phyloP scores from a whole-genome alignment of 108 stramenopile genomes.

The Hondaea fermentalgiana region DNA sequence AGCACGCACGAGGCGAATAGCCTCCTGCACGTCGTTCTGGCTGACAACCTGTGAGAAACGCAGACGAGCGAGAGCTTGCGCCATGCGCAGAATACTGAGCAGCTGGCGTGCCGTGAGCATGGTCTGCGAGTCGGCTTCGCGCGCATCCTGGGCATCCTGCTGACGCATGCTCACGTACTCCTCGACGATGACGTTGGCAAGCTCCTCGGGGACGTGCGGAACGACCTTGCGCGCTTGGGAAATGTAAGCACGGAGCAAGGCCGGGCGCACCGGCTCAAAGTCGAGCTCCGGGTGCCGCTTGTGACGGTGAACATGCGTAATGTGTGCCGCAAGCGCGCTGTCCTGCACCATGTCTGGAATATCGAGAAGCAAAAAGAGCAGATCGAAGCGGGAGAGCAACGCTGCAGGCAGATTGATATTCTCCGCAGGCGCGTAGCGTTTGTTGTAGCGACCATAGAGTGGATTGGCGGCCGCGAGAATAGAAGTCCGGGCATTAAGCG shows the following conservation, averaged over 20 bases:
- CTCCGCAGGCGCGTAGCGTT: conserved; percentile 39
- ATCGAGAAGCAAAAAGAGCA: conserved; percentile 93
- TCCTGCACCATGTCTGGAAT: conserved; percentile 74
- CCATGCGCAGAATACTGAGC: conserved; percentile 84
- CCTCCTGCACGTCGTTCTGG: conserved; percentile 94
- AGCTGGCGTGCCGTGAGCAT: conserved; percentile 95
- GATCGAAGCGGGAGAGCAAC: conserved; percentile 91
- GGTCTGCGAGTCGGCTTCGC: conserved; percentile 52
- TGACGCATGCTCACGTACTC: conserved; percentile 83
- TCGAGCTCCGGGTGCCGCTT: conserved; percentile 46
- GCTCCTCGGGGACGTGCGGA: conserved; percentile 79
- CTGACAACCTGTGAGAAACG: conserved; percentile 81
- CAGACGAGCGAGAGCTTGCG: conserved; percentile 86
- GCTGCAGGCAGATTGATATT: conserved; percentile 97
- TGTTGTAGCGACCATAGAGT: conserved; percentile 85
- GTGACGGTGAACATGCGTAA: conserved; percentile 94
- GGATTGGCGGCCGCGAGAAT: conserved; percentile 98
- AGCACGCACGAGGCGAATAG: conserved; percentile 73
- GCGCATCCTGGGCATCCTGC: conserved; percentile 48
- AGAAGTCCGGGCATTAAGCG: conserved; percentile 91
- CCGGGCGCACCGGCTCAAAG: conserved; percentile 54
- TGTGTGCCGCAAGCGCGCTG: conserved; percentile 87
- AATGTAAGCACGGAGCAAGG: conserved; percentile 83
- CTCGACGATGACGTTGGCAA: conserved; percentile 88
- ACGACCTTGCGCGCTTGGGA: conserved; percentile 74